These are phyloP conservation scores for Wickerhamiella brachini DNA, from an alignment of 805 yeast genomes.

Conservation along the genomic window DNA sequence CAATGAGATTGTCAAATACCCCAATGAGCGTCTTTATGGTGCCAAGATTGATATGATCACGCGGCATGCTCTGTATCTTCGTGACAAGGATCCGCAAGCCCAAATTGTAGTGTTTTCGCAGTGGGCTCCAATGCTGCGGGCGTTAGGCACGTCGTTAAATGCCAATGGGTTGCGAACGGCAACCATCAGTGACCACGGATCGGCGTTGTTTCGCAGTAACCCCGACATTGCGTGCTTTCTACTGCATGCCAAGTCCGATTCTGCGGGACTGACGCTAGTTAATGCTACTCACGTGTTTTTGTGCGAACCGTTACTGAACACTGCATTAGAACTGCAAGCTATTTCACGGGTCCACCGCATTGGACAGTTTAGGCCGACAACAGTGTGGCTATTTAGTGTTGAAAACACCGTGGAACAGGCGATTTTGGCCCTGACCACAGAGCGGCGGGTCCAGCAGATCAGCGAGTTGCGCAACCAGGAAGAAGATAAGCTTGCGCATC, in stretches of 20 bases:
- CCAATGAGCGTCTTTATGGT: constrained; percentile 47
- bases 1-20: constrained; percentile 27
- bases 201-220: constrained; percentile 30
- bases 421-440: constrained; percentile 54
- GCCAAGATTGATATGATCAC: constrained; percentile 77
- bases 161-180: constrained; percentile 43
- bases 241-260: constrained; percentile 66
- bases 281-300: constrained; percentile 87
- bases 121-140: constrained; percentile 61
- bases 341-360: constrained; percentile 84
- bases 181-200: constrained; percentile 32
- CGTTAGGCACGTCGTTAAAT: constrained; percentile 52
- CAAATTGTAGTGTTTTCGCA: constrained; percentile 86
- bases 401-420: constrained; percentile 80
- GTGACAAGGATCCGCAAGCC: constrained; percentile 40
- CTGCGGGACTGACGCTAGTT: constrained; percentile 71
- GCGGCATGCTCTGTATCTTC: constrained; percentile 53
- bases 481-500: neutral
- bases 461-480: constrained; percentile 11
- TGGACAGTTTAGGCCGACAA: constrained; percentile 71
- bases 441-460: constrained; percentile 34
- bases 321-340: constrained; percentile 82
- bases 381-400: constrained; percentile 85
- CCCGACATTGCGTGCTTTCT: constrained; percentile 66
- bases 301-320: constrained; percentile 84